These are phyloP conservation scores for Waltiozyma solani DNA, from an alignment of 1,139 yeast genomes.

Conservation along the genomic window DNA sequence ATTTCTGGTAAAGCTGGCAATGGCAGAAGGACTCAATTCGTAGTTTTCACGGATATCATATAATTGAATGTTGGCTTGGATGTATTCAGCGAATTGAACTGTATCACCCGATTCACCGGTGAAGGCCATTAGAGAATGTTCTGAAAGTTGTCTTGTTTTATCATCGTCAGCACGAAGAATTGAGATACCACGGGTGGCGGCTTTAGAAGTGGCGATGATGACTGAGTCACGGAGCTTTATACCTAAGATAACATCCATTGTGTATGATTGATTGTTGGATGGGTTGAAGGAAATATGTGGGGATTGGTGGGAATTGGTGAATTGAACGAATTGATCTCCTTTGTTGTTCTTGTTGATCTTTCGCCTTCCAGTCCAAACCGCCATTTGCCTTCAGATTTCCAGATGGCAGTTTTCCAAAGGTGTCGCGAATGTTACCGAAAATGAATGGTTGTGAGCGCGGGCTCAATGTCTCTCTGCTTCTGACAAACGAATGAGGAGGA, in stretches of 20 bases:
- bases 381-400: too few species aligned
- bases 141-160: constrained; percentile 71
- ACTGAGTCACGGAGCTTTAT: constrained; percentile 75
- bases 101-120: constrained; percentile 98
- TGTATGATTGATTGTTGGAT: constrained; percentile 8
- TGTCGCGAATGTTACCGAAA: too few species aligned
- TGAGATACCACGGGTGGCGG: constrained; percentile 90
- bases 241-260: constrained; percentile 87
- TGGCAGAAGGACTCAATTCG: constrained; percentile 75
- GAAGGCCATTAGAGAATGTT: constrained; percentile 75
- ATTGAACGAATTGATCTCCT: constrained; percentile 1
- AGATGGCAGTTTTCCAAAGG: too few species aligned
- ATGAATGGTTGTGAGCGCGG: too few species aligned
- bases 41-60: constrained; percentile 79
- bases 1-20: constrained; percentile 81
- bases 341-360: too few species aligned
- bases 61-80: constrained; percentile 86
- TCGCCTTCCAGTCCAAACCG: too few species aligned
- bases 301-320: background rate
- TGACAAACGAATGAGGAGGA: too few species aligned
- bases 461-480: too few species aligned
- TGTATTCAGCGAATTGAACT: constrained; percentile 90
- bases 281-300: background rate
- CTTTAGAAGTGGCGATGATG: constrained; percentile 84
- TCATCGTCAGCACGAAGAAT: constrained; percentile 80